Percentiles rank a stretch among this genome's conserved stretches.
Conservation (phyloP, 2,329 filamentous ascomycete genomes). For the Ophiostoma ips region DNA sequence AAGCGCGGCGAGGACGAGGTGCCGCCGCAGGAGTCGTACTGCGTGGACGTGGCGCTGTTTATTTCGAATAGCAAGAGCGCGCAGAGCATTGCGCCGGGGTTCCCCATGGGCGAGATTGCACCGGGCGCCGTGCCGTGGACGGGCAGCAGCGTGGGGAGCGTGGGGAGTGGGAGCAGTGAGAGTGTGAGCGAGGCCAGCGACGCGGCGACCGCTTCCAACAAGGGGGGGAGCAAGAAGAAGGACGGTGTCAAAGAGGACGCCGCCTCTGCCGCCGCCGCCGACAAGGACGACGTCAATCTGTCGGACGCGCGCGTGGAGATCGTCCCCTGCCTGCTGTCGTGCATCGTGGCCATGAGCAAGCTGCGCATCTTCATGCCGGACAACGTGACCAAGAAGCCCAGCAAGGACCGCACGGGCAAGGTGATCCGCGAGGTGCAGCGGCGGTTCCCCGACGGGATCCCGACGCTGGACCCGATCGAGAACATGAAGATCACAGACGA, state of each 20-base stretch:
- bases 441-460: conserved; percentile 84
- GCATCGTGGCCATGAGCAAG: conserved; percentile 72
- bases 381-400: conserved; percentile 54
- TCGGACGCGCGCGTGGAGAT: conserved; percentile 50
- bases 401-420: conserved; percentile 53
- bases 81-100: conserved; percentile 27
- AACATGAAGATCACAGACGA: conserved; percentile 93
- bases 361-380: conserved; percentile 72
- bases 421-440: conserved; percentile 64
- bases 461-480: conserved; percentile 81
- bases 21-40: conserved; percentile 59
- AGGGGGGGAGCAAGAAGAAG: neutral
- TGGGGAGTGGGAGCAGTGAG: neutral
- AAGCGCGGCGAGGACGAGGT: conserved; percentile 53
- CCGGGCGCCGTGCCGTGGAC: conserved; percentile 49
- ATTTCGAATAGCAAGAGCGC: conserved; percentile 33
- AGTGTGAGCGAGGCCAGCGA: neutral
- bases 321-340: conserved; percentile 74
- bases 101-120: conserved; percentile 34
- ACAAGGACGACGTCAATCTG: neutral
- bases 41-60: conserved; percentile 69
- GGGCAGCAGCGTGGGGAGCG: neutral
- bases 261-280: neutral
- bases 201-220: too few relatives aligned
- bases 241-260: conserved; percentile 2